Conservation (phyloP, 495 filamentous ascomycete species). For the Aspergillus bertholletiae region DNA sequence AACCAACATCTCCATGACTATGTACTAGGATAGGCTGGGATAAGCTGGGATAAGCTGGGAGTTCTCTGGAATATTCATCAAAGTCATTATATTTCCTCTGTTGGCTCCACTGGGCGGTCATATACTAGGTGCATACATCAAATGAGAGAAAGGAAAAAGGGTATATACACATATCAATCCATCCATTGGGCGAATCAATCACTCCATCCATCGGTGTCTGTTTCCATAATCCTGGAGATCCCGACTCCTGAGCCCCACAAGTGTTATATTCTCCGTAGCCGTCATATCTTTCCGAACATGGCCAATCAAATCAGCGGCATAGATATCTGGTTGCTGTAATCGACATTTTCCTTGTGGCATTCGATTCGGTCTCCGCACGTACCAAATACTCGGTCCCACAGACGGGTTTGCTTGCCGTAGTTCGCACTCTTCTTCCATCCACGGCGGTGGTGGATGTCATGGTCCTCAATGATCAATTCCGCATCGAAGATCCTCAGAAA, state of each 20-base stretch:
- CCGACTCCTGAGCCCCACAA: not conserved
- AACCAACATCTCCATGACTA: not conserved
- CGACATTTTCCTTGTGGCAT: slow-evolving; percentile 25
- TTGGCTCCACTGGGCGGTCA: not conserved
- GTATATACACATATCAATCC: not conserved
- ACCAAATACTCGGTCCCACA: slow-evolving; percentile 39
- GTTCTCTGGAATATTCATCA: not conserved
- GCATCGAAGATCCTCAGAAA: slow-evolving; percentile 23
- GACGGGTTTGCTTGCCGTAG: slow-evolving; percentile 39
- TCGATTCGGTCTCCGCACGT: slow-evolving; percentile 32
- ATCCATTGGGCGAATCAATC: not conserved
- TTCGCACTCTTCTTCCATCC: slow-evolving; percentile 40
- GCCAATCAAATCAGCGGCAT: slow-evolving; percentile 22
- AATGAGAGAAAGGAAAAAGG: not conserved
- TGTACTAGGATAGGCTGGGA: not conserved
- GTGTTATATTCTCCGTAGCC: not conserved
- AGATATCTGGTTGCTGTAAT: slow-evolving; percentile 26
- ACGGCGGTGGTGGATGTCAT: slow-evolving; percentile 38
- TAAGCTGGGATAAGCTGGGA: not conserved
- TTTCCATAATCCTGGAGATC: not conserved
- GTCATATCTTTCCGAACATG: not conserved
- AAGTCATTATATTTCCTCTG: not conserved
- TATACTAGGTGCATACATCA: not conserved
- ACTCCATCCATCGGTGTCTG: not conserved
- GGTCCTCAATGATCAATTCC: slow-evolving; percentile 36